Evolutionary conservation across 116 monocot genomes (phyloP).

Genomic region (Iris pallida): DNA sequence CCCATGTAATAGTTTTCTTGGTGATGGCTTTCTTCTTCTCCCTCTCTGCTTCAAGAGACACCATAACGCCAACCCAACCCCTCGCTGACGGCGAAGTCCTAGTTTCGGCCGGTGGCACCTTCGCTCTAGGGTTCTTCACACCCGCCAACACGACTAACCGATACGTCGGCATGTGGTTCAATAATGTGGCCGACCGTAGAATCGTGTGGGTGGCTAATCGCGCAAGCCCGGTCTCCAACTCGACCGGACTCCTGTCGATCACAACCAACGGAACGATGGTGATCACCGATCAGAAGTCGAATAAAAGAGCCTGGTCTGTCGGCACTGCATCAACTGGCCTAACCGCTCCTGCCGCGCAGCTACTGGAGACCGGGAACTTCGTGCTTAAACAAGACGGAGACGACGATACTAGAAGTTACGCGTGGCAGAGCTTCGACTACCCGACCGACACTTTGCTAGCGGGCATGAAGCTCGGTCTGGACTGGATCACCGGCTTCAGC

Average conservation of each 20-base stretch:
- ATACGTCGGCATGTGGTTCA: slow-evolving; percentile 47
- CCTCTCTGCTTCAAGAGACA: not conserved
- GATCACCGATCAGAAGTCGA: not conserved
- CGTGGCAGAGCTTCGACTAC: slow-evolving; percentile 66
- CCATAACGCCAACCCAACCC: slow-evolving; percentile 6
- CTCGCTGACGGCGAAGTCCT: slow-evolving; percentile 28
- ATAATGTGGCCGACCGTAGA: slow-evolving; percentile 11
- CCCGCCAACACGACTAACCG: slow-evolving; percentile 11
- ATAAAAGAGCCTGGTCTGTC: slow-evolving; percentile 10
- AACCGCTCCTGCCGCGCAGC: slow-evolving; percentile 9
- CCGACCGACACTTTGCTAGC: slow-evolving; percentile 48
- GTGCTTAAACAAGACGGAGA: slow-evolving; percentile 7
- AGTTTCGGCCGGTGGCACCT: slow-evolving; percentile 25
- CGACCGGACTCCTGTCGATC: slow-evolving; percentile 10
- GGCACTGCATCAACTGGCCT: not conserved
- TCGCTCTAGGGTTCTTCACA: slow-evolving; percentile 40
- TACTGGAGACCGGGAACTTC: slow-evolving; percentile 32
- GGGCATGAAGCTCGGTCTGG: slow-evolving; percentile 32
- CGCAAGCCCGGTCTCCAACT: slow-evolving; percentile 9
- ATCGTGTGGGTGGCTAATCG: slow-evolving; percentile 46
- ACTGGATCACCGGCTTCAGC: slow-evolving; percentile 7
- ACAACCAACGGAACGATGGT: slow-evolving; percentile 7
- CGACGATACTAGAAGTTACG: not conserved
- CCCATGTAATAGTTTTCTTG: too few species aligned
- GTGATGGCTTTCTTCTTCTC: too few species aligned